Evolutionary conservation across 208 protist species (phyloP), one percentile per base, ranked within the genome.

Genomic region (Trypanosoma boissoni): DNA sequence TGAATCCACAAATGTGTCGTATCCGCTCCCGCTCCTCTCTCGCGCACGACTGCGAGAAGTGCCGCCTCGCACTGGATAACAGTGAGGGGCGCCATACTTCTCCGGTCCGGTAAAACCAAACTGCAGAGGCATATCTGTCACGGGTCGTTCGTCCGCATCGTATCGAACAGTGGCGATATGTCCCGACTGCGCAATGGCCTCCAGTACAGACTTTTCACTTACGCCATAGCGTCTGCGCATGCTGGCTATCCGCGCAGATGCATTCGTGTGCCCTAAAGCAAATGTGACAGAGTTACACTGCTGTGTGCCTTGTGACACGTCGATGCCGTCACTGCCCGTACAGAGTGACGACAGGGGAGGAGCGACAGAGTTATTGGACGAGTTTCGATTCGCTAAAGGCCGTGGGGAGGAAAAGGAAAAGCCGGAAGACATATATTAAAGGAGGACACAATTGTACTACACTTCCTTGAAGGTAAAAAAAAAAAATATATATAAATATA

Each of bases 401-500:
- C 46, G 7, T 10, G 12, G 21, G 31, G 39, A 32, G 3, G 29
- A 57, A 45, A 57, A 37, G 41, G 4, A 57, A 43, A 65, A 43
- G 26, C 29, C 32, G 26, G 44, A 54, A 58, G 48, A 65, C 12
- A 24, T 26, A 26, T 6, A 20, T n/a, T n/a, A n/a, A n/a, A n/a
- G n/a, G n/a, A n/a, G n/a, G n/a, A n/a, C n/a, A n/a, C n/a, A n/a
- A n/a, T n/a, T n/a, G n/a, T n/a, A n/a, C n/a, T n/a, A n/a, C n/a
- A 51, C 29, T 31, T 53, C 2, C n/a, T 18, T 34, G 14, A 44
- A 24, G 4, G n/a, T 23, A 36, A 37, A 37, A 36, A 21, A 8
- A 23, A 44, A 50, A n/a, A 10, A 34, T 7, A 45, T 39, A 67
- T 36, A 21, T 26, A 58, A 36, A 27, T 23, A 46, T 21, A 50